phyloP scores from a whole-genome alignment of 306 rosid species.

The Abrus precatorius region DNA sequence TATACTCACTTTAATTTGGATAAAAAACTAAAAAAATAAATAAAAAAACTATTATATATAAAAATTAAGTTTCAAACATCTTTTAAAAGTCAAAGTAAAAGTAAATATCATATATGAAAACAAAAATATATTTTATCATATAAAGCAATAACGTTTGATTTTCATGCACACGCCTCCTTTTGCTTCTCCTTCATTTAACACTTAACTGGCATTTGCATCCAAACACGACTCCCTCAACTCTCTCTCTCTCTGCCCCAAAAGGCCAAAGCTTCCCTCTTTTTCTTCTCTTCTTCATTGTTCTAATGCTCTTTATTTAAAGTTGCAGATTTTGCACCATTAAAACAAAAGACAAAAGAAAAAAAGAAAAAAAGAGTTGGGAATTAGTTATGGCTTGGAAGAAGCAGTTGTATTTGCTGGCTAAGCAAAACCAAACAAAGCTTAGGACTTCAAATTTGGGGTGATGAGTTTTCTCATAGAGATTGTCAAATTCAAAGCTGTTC shows the following conservation, averaged over 20 bases:
- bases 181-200: constrained; percentile 43
- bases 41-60: background rate
- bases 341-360: constrained; percentile 43
- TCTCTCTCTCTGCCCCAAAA: constrained; percentile 18
- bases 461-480: constrained; percentile 47
- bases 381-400: constrained; percentile 41
- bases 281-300: constrained; percentile 49
- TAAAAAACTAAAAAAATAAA: too few species aligned
- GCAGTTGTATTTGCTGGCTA: constrained; percentile 45
- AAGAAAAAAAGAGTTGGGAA: constrained; percentile 2
- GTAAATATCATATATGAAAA: constrained; percentile 6
- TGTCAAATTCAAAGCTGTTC: constrained; percentile 45
- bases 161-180: constrained; percentile 51
- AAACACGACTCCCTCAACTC: constrained; percentile 45
- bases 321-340: constrained; percentile 44
- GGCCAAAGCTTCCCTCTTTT: constrained; percentile 39
- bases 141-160: constrained; percentile 43
- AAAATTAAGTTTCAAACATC: background rate
- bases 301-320: constrained; percentile 49
- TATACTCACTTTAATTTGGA: too few species aligned
- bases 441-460: constrained; percentile 20
- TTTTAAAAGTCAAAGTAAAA: background rate
- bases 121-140: constrained; percentile 24
- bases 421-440: constrained; percentile 28
- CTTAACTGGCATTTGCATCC: constrained; percentile 44